Evolutionary conservation across 140 eudicot genomes (phyloP).

Genomic region (Bidens hawaiensis): DNA sequence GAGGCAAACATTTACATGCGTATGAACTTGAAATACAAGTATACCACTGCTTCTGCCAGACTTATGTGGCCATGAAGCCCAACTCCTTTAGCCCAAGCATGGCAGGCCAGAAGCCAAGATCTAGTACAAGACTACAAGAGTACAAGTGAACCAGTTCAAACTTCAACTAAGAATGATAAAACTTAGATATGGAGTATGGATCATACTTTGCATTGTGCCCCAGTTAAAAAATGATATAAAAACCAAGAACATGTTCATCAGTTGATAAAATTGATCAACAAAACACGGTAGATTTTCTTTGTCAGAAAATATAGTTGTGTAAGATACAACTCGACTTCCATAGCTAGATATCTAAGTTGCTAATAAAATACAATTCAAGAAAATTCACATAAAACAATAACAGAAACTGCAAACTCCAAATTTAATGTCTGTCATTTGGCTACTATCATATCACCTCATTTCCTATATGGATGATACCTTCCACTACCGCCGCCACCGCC

Average conservation of each 20-base stretch:
- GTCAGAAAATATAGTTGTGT: slow-evolving; percentile 9
- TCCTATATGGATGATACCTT: slow-evolving; percentile 77
- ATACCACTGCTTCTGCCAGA: no score
- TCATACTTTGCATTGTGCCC: not conserved
- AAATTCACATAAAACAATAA: slow-evolving; percentile 22
- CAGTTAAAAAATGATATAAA: not conserved
- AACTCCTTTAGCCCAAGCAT: no score
- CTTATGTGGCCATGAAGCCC: no score
- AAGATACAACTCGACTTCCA: slow-evolving; percentile 30
- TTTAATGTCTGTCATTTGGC: slow-evolving; percentile 20
- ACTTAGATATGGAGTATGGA: not conserved
- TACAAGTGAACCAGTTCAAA: no score
- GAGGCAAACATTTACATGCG: no score
- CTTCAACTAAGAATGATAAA: not conserved
- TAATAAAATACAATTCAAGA: slow-evolving; percentile 25
- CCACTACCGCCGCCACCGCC: slow-evolving; percentile 30
- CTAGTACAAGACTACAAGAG: no score
- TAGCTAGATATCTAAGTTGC: slow-evolving; percentile 21
- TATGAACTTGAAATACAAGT: no score
- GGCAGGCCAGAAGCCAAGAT: no score
- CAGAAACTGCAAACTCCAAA: slow-evolving; percentile 21
- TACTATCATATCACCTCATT: slow-evolving; percentile 33
- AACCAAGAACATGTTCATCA: not conserved
- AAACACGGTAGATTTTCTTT: slow-evolving; percentile 8
- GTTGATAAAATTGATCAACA: not conserved